Base-by-base conservation (phyloP, 805 yeast genomes). In the Zygoascus tannicola region DNA sequence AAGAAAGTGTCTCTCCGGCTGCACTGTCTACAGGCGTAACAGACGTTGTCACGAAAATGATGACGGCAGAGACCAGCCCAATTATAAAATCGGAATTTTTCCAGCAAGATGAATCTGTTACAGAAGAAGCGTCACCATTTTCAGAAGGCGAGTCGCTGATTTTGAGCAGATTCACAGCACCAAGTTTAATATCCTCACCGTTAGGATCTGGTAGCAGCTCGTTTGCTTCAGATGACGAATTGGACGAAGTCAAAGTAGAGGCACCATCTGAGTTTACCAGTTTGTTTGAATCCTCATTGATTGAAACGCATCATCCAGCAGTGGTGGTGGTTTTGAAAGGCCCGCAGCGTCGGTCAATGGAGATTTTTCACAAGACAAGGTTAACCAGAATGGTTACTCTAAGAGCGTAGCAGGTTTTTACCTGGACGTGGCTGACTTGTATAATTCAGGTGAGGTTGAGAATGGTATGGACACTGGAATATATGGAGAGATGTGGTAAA, bases 1-100 rank as follows among this genome's bases (percentile, higher is more conserved):
- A n/a, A n/a, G n/a, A n/a, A n/a, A 60, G 66, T 14, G 70, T 51
- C 47, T 73, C 71, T 37, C 80, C 80, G 3, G 78, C 64, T 16
- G 61, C 66, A 44, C 81, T 65, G 5, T 59, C 53, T 41, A 79
- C 48, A 15, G 87, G 85, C 12, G 83, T 88, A 44, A 82, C 61
- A 44, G 74, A 67, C 40, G 78, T 73, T 41, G 76, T 73, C n/a
- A n/a, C n/a, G n/a, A n/a, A n/a, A n/a, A n/a, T n/a, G n/a, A n/a
- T n/a, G n/a, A n/a, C n/a, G n/a, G n/a, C n/a, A n/a, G n/a, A n/a
- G n/a, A n/a, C n/a, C n/a, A n/a, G n/a, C n/a, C n/a, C n/a, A n/a
- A n/a, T n/a, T n/a, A n/a, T n/a, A n/a, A n/a, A n/a, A n/a, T n/a
- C n/a, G n/a, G n/a, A n/a, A n/a, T n/a, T n/a, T n/a, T n/a, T n/a